Conservation (phyloP, 1,284 basidiomycete species). For the Rhodotorula sp. region DNA sequence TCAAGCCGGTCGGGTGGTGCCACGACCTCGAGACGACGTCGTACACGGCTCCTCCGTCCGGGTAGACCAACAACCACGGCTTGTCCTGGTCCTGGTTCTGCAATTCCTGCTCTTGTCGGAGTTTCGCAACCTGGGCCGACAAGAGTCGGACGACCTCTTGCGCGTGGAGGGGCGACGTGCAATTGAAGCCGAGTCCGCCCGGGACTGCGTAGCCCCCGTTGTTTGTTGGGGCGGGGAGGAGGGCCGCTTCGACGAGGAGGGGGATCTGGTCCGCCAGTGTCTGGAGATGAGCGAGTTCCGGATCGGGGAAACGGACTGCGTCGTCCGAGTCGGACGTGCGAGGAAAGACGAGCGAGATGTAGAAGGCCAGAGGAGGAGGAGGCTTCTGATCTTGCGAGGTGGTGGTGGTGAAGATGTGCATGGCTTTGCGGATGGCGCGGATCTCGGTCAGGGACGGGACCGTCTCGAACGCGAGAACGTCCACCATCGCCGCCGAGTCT, state of each 20-base stretch:
- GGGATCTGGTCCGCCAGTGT: conserved; percentile 11
- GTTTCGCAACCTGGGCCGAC: background rate
- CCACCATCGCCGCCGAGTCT: background rate
- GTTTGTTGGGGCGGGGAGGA: background rate
- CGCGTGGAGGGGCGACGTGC: conserved; percentile 24
- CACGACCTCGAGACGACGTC: conserved; percentile 33
- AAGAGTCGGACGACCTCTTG: conserved; percentile 10
- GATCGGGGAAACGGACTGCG: conserved; percentile 26
- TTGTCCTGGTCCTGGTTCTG: background rate
- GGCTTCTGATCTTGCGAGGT: no score
- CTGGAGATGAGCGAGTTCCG: background rate
- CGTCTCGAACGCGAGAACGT: conserved; percentile 36
- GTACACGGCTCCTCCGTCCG: conserved; percentile 39
- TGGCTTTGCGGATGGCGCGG: conserved; percentile 29
- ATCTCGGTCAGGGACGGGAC: conserved; percentile 28
- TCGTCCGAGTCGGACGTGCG: background rate
- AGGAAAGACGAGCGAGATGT: conserved; percentile 38
- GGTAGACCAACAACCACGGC: conserved; percentile 39
- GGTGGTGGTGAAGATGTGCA: conserved; percentile 13
- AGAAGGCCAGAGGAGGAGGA: conserved; percentile 9
- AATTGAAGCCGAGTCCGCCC: conserved; percentile 35
- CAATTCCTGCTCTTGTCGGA: no score
- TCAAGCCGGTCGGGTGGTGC: conserved; percentile 30
- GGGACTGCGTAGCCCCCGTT: background rate
- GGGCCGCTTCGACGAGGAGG: conserved; percentile 12